These are phyloP conservation scores for Coniosporium apollinis DNA, from an alignment of 495 filamentous ascomycete species.

Conservation along the genomic window DNA sequence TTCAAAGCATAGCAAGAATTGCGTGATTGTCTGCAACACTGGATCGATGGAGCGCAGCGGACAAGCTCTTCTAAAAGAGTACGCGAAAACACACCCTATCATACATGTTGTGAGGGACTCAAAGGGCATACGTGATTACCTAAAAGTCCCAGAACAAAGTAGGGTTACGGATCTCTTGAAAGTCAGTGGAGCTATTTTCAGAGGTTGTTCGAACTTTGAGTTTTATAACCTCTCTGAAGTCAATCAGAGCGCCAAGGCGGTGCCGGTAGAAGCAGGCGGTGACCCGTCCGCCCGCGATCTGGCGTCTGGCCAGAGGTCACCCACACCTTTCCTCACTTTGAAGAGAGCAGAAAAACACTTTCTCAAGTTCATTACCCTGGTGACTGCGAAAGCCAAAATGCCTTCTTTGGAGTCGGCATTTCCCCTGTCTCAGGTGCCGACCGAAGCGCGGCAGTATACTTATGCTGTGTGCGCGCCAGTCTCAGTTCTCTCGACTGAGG, in stretches of 20 bases:
- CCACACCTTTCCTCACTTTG: constrained; percentile 47
- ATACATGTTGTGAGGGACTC: constrained; percentile 57
- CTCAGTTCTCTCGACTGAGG: constrained; percentile 37
- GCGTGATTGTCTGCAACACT: constrained; percentile 56
- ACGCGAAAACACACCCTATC: constrained; percentile 44
- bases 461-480: constrained; percentile 48
- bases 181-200: constrained; percentile 37
- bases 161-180: constrained; percentile 30
- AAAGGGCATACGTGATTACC: constrained; percentile 42
- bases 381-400: constrained; percentile 34
- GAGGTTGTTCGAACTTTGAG: constrained; percentile 58
- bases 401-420: constrained; percentile 52
- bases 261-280: too few relatives aligned
- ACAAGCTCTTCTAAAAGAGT: constrained; percentile 26
- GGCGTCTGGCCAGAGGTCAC: constrained; percentile 27
- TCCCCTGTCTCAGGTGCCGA: constrained; percentile 49
- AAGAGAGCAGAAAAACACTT: constrained; percentile 62
- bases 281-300: too few relatives aligned
- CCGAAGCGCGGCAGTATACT: constrained; percentile 47
- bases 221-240: constrained; percentile 54
- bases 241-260: constrained; percentile 21
- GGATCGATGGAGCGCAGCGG: constrained; percentile 31
- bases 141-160: constrained; percentile 41
- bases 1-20: constrained; percentile 29
- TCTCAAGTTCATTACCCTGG: constrained; percentile 44